Evolutionary conservation across 768 basidiomycete genomes (phyloP).

Genomic region (Dentipellis sp.): DNA sequence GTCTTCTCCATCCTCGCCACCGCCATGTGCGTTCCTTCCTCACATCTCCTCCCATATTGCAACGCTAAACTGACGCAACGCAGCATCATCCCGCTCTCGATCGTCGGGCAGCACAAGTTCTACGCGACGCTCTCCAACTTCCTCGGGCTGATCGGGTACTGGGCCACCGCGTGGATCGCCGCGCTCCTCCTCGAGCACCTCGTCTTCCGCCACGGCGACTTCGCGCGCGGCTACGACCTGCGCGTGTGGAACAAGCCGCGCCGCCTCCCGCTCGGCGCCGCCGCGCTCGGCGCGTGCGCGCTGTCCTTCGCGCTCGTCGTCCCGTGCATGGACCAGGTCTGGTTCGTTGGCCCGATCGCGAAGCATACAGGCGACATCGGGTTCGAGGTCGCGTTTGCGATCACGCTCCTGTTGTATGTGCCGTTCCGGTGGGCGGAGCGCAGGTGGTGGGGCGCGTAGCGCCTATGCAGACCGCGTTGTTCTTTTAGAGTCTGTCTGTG

Average conservation of each 20-base stretch:
- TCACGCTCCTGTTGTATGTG: slow-evolving; percentile 39
- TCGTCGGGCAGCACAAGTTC: slow-evolving; percentile 61
- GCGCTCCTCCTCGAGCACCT: slow-evolving; percentile 61
- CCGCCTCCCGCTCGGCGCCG: slow-evolving; percentile 50
- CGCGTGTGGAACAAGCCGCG: slow-evolving; percentile 43
- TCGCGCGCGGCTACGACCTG: slow-evolving; percentile 35
- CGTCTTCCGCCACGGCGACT: slow-evolving; percentile 45
- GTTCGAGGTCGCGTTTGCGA: slow-evolving; percentile 48
- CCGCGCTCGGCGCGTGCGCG: slow-evolving; percentile 44
- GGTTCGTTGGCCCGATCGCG: slow-evolving; percentile 66
- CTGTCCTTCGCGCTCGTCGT: slow-evolving; percentile 48
- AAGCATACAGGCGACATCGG: slow-evolving; percentile 60
- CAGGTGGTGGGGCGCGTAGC: slow-evolving; percentile 1
- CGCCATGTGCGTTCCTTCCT: slow-evolving; percentile 43
- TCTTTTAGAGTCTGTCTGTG: too few species aligned
- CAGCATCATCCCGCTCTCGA: slow-evolving; percentile 59
- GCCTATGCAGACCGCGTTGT: neutral
- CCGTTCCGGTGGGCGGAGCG: slow-evolving; percentile 36
- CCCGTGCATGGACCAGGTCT: slow-evolving; percentile 62
- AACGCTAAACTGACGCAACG: neutral
- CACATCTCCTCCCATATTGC: slow-evolving; percentile 1
- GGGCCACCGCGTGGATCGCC: slow-evolving; percentile 38
- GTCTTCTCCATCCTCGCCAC: slow-evolving; percentile 58
- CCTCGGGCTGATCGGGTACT: slow-evolving; percentile 51
- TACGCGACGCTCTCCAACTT: slow-evolving; percentile 55